Evolutionary conservation across 1,139 yeast genomes (phyloP).

Genomic region (Saccharomyces hybrid): DNA sequence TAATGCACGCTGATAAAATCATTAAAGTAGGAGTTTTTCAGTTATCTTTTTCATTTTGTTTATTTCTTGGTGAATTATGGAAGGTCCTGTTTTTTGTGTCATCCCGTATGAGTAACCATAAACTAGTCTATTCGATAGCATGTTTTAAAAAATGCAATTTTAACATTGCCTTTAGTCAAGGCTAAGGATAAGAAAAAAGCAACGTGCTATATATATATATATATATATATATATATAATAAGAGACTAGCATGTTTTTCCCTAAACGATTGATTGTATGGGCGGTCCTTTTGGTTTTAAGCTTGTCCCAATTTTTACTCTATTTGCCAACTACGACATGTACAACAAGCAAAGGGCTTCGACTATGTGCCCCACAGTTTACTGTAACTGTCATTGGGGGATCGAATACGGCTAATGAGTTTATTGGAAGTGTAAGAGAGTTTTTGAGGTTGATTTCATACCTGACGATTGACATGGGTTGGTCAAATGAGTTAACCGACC

Average conservation of each 20-base stretch:
- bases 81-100: neutral
- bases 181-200: neutral
- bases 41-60: neutral
- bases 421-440: constrained; percentile 40
- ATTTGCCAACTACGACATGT: constrained; percentile 32
- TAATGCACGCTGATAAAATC: neutral
- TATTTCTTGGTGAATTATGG: neutral
- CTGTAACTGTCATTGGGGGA: constrained; percentile 36
- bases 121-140: neutral
- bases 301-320: constrained; percentile 19
- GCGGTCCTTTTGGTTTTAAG: constrained; percentile 11
- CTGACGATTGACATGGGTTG: constrained; percentile 48
- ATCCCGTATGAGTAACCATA: neutral
- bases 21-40: neutral
- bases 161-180: neutral
- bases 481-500: constrained; percentile 15
- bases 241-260: constrained; percentile 2
- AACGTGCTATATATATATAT: neutral
- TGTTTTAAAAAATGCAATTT: neutral
- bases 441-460: constrained; percentile 46
- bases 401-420: constrained; percentile 35
- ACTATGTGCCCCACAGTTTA: constrained; percentile 43
- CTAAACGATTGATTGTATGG: constrained; percentile 18
- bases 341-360: constrained; percentile 18
- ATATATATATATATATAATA: neutral